These are phyloP conservation scores for Leccinum pallidistipes DNA, from an alignment of 1,284 basidiomycete genomes.

Conservation along the genomic window DNA sequence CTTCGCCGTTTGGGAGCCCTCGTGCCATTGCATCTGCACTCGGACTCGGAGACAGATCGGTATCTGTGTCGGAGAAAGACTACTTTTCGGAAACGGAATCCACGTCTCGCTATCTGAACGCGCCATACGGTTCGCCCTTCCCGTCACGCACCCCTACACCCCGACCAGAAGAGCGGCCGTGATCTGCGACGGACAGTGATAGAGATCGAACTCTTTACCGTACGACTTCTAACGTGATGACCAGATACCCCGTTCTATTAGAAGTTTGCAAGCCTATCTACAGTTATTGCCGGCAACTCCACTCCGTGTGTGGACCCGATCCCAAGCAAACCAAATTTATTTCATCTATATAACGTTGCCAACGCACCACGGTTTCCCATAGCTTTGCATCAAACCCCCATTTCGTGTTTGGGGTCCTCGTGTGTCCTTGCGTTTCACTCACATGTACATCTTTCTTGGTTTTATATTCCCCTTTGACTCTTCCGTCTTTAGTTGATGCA, in stretches of 20 bases:
- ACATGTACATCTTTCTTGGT: slow-evolving; percentile 28
- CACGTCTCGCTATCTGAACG: slow-evolving; percentile 56
- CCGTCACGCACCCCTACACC: slow-evolving; percentile 61
- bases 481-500: slow-evolving; percentile 16
- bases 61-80: slow-evolving; percentile 32
- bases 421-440: slow-evolving; percentile 18
- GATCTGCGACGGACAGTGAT: slow-evolving; percentile 18
- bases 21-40: slow-evolving; percentile 48
- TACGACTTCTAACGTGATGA: slow-evolving; percentile 38
- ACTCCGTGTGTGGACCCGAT: slow-evolving; percentile 19
- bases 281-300: slow-evolving; percentile 35
- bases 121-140: slow-evolving; percentile 68
- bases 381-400: slow-evolving; percentile 28
- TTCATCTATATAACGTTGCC: slow-evolving; percentile 38
- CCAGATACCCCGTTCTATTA: slow-evolving; percentile 37
- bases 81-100: slow-evolving; percentile 51
- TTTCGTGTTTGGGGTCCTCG: slow-evolving; percentile 18
- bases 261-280: slow-evolving; percentile 35
- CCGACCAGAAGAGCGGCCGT: slow-evolving; percentile 34
- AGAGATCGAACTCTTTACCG: slow-evolving; percentile 26
- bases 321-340: slow-evolving; percentile 36
- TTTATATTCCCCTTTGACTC: slow-evolving; percentile 15
- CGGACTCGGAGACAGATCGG: slow-evolving; percentile 40
- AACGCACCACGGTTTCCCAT: slow-evolving; percentile 30
- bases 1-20: slow-evolving; percentile 53